Evolutionary conservation across 306 rosid genomes (phyloP), one percentile per base, ranked within the genome.

Genomic region (Hippophae rhamnoides): DNA sequence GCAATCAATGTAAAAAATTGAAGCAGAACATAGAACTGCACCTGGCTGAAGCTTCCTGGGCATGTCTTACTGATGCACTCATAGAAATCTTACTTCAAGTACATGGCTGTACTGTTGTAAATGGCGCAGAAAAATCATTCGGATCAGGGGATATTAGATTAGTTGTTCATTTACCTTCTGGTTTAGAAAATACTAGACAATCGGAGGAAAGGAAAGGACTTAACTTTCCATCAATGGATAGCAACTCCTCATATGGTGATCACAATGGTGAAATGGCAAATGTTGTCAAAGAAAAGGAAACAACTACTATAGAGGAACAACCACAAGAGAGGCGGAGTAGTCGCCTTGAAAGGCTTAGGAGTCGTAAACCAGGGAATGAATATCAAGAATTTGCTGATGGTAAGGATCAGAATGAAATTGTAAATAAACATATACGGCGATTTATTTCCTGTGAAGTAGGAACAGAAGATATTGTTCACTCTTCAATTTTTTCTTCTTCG

Each of bases 271-370:
- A 84, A 69, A 77, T 43, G 50, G 60, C 74, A 63, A 67, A 74
- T 63, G 50, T 61, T 64, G 47, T 58, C 60, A 92, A 78, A 82
- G 98, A 84, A 61, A 87, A 76, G 69, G 89, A 88, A 74, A 69
- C 69, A 50, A 79, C 69, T 69, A 44, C 50, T 56, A 76, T 79
- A 53, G 98, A 85, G 61, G 90, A 87, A 65, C 93, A 85, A 54
- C 94, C 89, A 7, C 93, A 92, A 64, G 98, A 92, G 73, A 81
- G 98, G 71, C 81, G 98, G 67, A 92, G 98, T 77, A 74, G 86
- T 74, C 95, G 96, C 69, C 95, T 90, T 56, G 97, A 89, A 68
- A 84, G 97, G 81, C 97, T 90, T 47, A 86, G 95, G 64, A 92
- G 86, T 70, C 95, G 93, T 74, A 92, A 92, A 72, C 98, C 96